Evolutionary conservation across 140 eudicot species (phyloP).

Genomic region (Cichorium intybus): DNA sequence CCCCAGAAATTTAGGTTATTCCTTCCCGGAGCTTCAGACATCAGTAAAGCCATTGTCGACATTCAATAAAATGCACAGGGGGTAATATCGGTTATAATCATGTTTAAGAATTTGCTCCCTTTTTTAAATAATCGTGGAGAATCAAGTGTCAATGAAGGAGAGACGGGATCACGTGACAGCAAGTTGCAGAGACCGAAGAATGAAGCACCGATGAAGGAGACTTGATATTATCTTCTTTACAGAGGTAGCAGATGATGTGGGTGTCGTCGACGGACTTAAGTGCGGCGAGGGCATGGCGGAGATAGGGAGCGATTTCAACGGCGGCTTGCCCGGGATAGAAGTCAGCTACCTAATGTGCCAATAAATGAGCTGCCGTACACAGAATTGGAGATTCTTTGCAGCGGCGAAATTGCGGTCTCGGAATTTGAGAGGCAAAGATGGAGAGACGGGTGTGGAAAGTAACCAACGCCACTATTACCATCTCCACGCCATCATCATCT

Average conservation of each 20-base stretch:
- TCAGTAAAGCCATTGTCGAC: conserved; percentile 60
- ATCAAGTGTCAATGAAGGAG: conserved; percentile 62
- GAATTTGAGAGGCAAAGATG: background rate
- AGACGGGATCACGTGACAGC: no score
- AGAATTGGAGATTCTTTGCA: background rate
- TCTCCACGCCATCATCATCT: no score
- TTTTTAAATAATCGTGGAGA: conserved; percentile 35
- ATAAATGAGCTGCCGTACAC: conserved; percentile 73
- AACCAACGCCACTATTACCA: no score
- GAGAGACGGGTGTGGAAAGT: background rate
- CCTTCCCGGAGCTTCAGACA: conserved; percentile 50
- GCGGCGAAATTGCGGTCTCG: background rate
- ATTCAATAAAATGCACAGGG: conserved; percentile 82
- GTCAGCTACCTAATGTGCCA: conserved; percentile 67
- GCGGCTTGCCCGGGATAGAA: conserved; percentile 90
- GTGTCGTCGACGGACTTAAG: conserved; percentile 55
- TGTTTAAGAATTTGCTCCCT: conserved; percentile 27
- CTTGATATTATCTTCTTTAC: conserved; percentile 40
- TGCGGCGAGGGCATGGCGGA: conserved; percentile 61
- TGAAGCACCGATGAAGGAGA: conserved; percentile 58
- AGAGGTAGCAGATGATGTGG: conserved; percentile 61
- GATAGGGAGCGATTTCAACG: conserved; percentile 58
- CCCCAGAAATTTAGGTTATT: conserved; percentile 53
- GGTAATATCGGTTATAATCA: conserved; percentile 53
- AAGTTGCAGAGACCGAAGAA: no score